These are phyloP conservation scores for Mortierella hygrophila DNA, from an alignment of 192 early-diverging fungal genomes.

Conservation along the genomic window DNA sequence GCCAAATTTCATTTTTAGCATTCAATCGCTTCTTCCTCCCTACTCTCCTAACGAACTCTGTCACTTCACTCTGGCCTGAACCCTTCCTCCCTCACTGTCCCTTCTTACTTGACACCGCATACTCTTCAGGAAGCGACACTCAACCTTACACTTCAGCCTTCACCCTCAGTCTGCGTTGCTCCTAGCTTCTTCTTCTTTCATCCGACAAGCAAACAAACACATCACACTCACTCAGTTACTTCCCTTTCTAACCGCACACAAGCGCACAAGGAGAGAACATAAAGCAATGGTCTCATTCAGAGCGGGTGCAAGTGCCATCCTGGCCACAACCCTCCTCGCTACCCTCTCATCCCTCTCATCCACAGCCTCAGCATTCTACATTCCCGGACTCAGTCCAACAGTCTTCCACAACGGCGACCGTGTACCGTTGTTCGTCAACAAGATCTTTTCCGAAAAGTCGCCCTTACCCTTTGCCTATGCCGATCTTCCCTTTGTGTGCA, in stretches of 20 bases:
- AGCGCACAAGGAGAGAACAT: neutral
- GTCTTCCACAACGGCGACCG: constrained; percentile 60
- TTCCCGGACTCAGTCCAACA: constrained; percentile 54
- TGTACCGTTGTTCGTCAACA: constrained; percentile 76
- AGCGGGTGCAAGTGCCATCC: constrained; percentile 7
- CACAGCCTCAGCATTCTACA: constrained; percentile 38
- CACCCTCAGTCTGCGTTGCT: neutral
- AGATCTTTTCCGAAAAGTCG: constrained; percentile 76
- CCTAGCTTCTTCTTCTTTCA: neutral
- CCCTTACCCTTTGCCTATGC: constrained; percentile 75
- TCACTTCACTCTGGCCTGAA: no score
- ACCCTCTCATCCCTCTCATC: constrained; percentile 28
- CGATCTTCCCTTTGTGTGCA: constrained; percentile 75
- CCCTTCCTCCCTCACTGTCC: no score
- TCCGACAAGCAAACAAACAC: neutral
- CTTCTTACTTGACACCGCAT: no score
- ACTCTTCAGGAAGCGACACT: no score
- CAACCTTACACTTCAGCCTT: no score
- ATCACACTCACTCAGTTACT: neutral
- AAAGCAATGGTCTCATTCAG: constrained; percentile 29
- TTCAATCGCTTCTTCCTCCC: neutral
- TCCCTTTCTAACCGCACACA: neutral
- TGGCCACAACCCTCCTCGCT: constrained; percentile 22
- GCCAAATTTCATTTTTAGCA: neutral
- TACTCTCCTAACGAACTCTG: neutral